These are phyloP conservation scores for Solanum chiquidenum DNA, from an alignment of 257 asterid genomes.

Conservation along the genomic window DNA sequence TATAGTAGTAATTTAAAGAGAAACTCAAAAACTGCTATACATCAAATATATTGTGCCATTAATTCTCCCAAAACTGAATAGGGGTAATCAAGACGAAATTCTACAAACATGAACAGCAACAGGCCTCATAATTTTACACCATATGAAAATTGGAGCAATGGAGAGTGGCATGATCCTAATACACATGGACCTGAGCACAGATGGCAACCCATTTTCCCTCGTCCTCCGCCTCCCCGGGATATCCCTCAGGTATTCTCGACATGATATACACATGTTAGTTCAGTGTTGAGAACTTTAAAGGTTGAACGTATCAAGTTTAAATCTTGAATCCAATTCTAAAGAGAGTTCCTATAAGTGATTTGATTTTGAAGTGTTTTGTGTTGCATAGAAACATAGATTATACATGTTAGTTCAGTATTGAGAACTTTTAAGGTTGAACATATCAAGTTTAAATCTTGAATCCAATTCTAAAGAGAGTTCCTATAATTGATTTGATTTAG, in stretches of 20 bases:
- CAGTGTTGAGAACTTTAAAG: neutral
- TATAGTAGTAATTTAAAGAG: neutral
- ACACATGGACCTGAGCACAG: neutral
- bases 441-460: neutral
- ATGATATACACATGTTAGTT: neutral
- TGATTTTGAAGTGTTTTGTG: neutral
- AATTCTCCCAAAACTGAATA: neutral
- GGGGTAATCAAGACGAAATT: neutral
- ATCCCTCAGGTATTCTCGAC: neutral
- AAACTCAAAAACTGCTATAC: neutral
- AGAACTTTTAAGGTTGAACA: neutral
- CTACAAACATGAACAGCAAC: neutral
- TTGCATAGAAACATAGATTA: constrained; percentile 8
- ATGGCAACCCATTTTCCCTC: neutral
- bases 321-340: neutral
- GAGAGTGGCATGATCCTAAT: neutral
- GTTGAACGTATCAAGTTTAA: neutral
- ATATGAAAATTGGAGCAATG: neutral
- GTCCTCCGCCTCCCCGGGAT: neutral
- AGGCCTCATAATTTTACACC: neutral
- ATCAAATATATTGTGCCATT: neutral
- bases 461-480: neutral
- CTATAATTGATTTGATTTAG: neutral
- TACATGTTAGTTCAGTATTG: neutral
- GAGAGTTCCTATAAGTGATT: neutral